phyloP scores from a whole-genome alignment of 805 yeast genomes.

The Hanseniaspora pseudoguilliermondii region DNA sequence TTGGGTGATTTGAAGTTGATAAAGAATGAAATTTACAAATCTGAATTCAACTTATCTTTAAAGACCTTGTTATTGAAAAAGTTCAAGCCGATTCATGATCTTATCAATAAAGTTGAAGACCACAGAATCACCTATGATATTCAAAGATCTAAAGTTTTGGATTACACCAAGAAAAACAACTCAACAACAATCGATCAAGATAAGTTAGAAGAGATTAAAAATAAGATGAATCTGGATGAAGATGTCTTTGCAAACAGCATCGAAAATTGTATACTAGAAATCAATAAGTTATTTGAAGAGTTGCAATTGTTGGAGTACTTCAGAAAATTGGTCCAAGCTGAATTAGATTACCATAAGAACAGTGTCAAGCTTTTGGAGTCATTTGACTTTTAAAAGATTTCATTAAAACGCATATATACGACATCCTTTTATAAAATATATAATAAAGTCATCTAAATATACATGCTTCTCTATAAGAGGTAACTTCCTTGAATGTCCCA shows the following conservation, averaged over 20 bases:
- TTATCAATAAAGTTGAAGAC: constrained; percentile 63
- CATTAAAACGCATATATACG: too few relatives aligned
- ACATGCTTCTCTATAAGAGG: neutral
- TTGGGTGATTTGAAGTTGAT: constrained; percentile 72
- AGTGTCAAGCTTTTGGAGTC: constrained; percentile 11
- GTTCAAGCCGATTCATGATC: constrained; percentile 49
- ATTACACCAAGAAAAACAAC: constrained; percentile 31
- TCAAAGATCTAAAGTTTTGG: constrained; percentile 42
- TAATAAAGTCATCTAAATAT: neutral
- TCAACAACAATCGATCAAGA: constrained; percentile 30
- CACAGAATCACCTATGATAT: constrained; percentile 70
- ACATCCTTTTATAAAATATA: too few relatives aligned
- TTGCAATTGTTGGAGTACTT: constrained; percentile 58
- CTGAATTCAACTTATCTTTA: constrained; percentile 58
- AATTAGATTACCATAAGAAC: constrained; percentile 62
- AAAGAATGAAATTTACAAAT: constrained; percentile 61
- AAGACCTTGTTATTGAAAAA: constrained; percentile 48
- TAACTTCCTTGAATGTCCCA: constrained; percentile 54
- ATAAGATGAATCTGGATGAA: constrained; percentile 69
- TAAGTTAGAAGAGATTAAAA: constrained; percentile 61
- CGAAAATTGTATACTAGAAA: constrained; percentile 70
- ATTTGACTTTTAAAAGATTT: constrained; percentile 5
- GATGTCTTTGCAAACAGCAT: constrained; percentile 83
- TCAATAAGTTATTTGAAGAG: constrained; percentile 66
- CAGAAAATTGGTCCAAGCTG: constrained; percentile 61